phyloP scores from a whole-genome alignment of 2,329 filamentous ascomycete genomes.

The Botrytis fragariae region DNA sequence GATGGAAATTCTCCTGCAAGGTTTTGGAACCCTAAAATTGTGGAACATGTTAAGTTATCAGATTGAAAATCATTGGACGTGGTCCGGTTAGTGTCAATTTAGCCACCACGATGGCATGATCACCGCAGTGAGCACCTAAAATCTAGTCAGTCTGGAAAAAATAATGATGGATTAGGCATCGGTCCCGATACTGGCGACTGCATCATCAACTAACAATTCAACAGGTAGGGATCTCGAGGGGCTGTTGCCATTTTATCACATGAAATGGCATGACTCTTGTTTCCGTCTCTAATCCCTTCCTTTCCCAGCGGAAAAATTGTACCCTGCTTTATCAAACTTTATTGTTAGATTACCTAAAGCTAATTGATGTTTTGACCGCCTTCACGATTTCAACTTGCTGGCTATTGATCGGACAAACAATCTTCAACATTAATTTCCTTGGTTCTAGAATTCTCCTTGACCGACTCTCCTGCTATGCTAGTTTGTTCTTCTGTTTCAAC shows the following conservation, averaged over 20 bases:
- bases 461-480: neutral
- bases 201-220: neutral
- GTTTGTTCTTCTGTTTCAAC: neutral
- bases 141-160: neutral
- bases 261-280: conserved; percentile 2
- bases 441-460: neutral
- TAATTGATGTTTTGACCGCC: neutral
- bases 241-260: neutral
- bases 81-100: neutral
- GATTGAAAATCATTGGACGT: conserved; percentile 10
- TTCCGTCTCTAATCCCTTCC: neutral
- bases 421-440: neutral
- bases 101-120: neutral
- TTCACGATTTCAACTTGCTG: neutral
- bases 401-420: neutral
- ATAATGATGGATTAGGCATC: neutral
- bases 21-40: neutral
- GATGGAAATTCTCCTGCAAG: neutral
- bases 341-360: conserved; percentile 1
- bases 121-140: neutral
- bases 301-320: neutral
- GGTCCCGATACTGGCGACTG: neutral
- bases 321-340: neutral
- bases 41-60: conserved; percentile 3
- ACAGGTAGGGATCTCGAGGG: neutral